Base-by-base conservation (phyloP, 164 flowering plant species). In the Chimonanthus praecox region DNA sequence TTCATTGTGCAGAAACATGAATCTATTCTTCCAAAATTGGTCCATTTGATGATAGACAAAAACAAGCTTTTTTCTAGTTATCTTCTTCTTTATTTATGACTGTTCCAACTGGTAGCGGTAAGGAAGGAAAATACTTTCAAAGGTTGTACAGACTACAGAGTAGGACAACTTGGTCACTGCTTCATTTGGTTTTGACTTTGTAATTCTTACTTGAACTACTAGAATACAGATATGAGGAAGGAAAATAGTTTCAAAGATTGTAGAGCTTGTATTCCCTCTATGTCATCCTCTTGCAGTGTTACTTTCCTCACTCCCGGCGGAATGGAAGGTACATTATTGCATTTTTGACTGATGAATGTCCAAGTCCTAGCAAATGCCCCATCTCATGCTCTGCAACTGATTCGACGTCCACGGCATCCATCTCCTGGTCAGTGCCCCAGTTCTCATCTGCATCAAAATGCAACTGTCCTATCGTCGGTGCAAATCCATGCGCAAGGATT, bases 331-430 rank as follows among this genome's bases (percentile, higher is more conserved):
- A 91, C 98, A 93, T 93, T 54, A 93, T 89, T 50, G 98, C 78
- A 0, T 85, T 90, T 65, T 84, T 82, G 3, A 78, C 85, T 18
- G 92, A 84, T 3, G 89, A 83, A 71, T 93, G 98, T 0, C 90
- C 94, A 46, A 93, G 64, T 47, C 98, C 98, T n/a, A 92, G 76
- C 70, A 94, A 47, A 68, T 94, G 97, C 61, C 98, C 98, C 9
- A 94, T 92, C 83, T 94, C 97, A 67, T 92, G 98, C 18, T 87
- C 87, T 11, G 91, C 95, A n/a, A 94, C 97, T 0, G 95, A 85
- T 64, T 94, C 97, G 62, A 94, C 72, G 71, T 94, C 97, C 7
- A 89, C 72, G 67, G 51, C 13, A 33, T 33, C 33, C 33, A 33
- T 33, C 33, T 33, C 33, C 33, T 33, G 33, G 33, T 33, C 1